Evolutionary conservation across 805 yeast genomes (phyloP), one percentile per base, ranked within the genome.

Genomic region (Scheffersomyces coipomensis): DNA sequence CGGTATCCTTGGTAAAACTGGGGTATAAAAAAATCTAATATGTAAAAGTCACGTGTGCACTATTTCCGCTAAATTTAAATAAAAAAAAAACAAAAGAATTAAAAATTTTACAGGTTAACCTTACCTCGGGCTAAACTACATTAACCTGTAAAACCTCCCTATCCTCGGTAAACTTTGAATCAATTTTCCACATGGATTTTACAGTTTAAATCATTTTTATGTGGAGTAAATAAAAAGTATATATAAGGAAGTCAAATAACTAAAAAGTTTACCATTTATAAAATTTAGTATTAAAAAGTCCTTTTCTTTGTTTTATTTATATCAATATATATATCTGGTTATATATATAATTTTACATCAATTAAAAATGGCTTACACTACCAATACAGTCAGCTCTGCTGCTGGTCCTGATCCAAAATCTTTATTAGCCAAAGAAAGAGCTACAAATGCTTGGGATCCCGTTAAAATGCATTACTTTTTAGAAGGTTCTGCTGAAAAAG

Each of bases 401-500:
- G 38, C 46, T n/a, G 66, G 61, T 25, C 71, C 71, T 15, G 53
- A 62, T 39, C 71, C 71, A n/a, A 59, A 49, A 29, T 43, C 46
- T 10, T 54, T 47, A 39, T 56, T 64, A 44, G 53, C 50, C 33
- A 49, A 47, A 26, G 74, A 68, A 47, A 59, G 74, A 45, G 57
- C 57, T 33, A 48, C 46, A 11, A 53, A 60, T 18, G 51, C 52
- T 31, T 64, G 58, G 31, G 65, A 66, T 39, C 66, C 71, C 3
- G 50, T 44, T n/a, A 54, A 62, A 23, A 66, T 69, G 74, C 64
- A 66, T 49, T 43, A 62, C 35, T 63, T 69, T 41, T 59, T 69
- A 44, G 75, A 69, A 47, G 75, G 75, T 19, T 49, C 63, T 9
- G 50, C 53, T 13, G 66, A 66, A 39, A 67, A 67, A 31, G 72